Evolutionary conservation across 2,329 filamentous ascomycete species (phyloP).

Genomic region (Aschersonia sp.): DNA sequence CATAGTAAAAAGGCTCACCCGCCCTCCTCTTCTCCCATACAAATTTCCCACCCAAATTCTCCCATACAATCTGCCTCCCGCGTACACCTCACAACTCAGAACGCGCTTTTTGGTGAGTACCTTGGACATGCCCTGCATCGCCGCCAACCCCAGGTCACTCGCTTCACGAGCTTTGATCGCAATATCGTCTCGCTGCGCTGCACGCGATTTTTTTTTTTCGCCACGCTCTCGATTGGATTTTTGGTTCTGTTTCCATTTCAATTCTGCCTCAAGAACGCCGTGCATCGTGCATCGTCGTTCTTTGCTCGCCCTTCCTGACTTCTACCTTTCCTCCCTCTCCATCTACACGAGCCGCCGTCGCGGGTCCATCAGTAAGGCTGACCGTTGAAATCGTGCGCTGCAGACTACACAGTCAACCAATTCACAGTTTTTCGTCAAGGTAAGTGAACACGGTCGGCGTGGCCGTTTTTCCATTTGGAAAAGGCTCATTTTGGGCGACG

Average conservation of each 20-base stretch:
- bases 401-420: conserved; percentile 10
- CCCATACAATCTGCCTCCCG: conserved; percentile 31
- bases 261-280: conserved; percentile 1
- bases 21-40: conserved; percentile 46
- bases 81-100: conserved; percentile 29
- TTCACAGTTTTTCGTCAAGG: conserved; percentile 5
- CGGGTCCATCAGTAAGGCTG: conserved; percentile 4
- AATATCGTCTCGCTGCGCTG: neutral
- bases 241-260: conserved; percentile 4
- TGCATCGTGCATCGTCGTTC: conserved; percentile 7
- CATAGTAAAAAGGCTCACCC: conserved; percentile 49
- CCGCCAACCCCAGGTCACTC: conserved; percentile 19
- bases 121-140: conserved; percentile 14
- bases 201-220: neutral
- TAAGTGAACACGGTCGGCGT: neutral
- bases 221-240: conserved; percentile 9
- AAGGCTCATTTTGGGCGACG: conserved; percentile 5
- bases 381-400: conserved; percentile 3
- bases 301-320: neutral
- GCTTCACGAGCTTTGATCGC: conserved; percentile 4
- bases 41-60: conserved; percentile 41
- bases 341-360: conserved; percentile 1
- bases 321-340: neutral
- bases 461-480: neutral
- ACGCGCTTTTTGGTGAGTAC: conserved; percentile 37